phyloP scores from a whole-genome alignment of 441 rosid genomes.

The Capsella rubella region DNA sequence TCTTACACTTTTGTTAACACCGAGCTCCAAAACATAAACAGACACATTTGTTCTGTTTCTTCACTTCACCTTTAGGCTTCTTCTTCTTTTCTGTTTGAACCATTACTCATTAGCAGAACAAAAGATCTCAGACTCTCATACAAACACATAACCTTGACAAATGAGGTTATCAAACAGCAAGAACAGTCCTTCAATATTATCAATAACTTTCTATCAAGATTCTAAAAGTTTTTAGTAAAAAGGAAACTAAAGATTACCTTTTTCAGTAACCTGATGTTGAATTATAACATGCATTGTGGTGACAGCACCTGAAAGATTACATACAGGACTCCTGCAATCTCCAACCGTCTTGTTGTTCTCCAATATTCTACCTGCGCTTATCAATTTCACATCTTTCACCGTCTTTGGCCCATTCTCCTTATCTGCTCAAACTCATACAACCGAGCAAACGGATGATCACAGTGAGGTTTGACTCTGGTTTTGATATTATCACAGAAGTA shows the following conservation, averaged over 20 bases:
- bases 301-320: slow-evolving; percentile 79
- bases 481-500: not conserved
- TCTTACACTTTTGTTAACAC: slow-evolving; percentile 51
- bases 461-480: not conserved
- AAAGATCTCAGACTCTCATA: slow-evolving; percentile 11
- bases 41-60: slow-evolving; percentile 68
- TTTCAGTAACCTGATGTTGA: slow-evolving; percentile 71
- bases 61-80: slow-evolving; percentile 54
- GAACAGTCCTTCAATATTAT: not conserved
- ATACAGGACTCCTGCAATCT: slow-evolving; percentile 82
- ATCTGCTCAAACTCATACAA: slow-evolving; percentile 49
- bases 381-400: slow-evolving; percentile 83
- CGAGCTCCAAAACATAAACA: slow-evolving; percentile 52
- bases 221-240: not conserved
- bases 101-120: slow-evolving; percentile 26
- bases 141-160: slow-evolving; percentile 12
- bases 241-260: slow-evolving; percentile 52
- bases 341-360: slow-evolving; percentile 85
- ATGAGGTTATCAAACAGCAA: not conserved
- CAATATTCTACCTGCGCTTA: slow-evolving; percentile 84
- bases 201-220: no score
- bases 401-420: slow-evolving; percentile 91
- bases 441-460: not conserved
- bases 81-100: slow-evolving; percentile 62
- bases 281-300: slow-evolving; percentile 95